These are phyloP conservation scores for Sporobolus alterniflorus DNA, from an alignment of 202 grass and related monocot genomes.

Conservation along the genomic window DNA sequence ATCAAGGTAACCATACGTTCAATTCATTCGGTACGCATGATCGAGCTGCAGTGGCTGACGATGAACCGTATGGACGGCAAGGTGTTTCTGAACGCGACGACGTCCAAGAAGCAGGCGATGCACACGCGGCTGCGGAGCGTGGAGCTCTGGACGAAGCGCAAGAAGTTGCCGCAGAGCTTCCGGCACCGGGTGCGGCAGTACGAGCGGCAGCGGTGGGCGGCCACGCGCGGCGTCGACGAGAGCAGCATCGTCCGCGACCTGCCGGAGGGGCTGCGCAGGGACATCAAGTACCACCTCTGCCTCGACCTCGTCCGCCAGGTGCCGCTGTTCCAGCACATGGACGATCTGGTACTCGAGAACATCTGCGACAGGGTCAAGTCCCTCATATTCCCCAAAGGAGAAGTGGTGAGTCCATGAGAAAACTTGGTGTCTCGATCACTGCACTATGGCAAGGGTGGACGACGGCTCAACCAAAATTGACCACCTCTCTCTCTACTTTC, in stretches of 20 bases:
- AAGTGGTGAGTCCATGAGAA: conserved; percentile 50
- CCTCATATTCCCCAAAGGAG: conserved; percentile 87
- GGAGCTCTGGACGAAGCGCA: conserved; percentile 95
- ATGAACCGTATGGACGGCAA: background rate
- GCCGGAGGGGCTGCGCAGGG: conserved; percentile 70
- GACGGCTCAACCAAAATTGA: background rate
- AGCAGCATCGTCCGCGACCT: conserved; percentile 76
- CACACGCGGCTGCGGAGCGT: conserved; percentile 69
- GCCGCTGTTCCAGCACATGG: conserved; percentile 94
- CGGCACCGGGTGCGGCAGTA: conserved; percentile 80
- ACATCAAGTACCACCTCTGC: conserved; percentile 97
- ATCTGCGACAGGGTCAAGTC: conserved; percentile 90
- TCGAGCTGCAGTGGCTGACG: background rate
- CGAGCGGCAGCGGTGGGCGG: conserved; percentile 85
- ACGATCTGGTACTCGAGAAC: conserved; percentile 88
- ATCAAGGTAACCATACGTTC: conserved; percentile 69
- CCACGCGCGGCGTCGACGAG: conserved; percentile 85
- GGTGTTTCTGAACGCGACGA: conserved; percentile 93
- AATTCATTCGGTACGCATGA: no score
- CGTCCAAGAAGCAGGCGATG: conserved; percentile 94
- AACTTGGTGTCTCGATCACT: background rate
- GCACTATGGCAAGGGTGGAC: background rate
- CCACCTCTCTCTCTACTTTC: no score
- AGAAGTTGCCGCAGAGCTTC: conserved; percentile 64
- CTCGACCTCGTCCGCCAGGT: conserved; percentile 90